Conservation (phyloP, 2,329 filamentous ascomycete species). For the Aspergillus glaucus region DNA sequence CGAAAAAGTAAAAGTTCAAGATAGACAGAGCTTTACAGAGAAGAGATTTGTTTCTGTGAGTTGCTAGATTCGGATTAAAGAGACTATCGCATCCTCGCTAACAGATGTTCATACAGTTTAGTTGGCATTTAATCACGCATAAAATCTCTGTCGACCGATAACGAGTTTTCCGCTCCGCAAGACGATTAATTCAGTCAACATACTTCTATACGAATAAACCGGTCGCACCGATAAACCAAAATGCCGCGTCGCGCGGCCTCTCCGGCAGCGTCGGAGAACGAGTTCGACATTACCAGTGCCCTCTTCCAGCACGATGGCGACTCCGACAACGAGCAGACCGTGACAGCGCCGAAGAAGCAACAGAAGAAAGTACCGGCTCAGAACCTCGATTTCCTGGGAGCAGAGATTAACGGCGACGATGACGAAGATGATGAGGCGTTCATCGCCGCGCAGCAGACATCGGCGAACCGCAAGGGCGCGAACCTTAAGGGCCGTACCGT, state of each 20-base stretch:
- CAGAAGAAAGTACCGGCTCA: slow-evolving; percentile 26
- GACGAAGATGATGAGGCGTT: slow-evolving; percentile 72
- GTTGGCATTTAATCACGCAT: background rate
- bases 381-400: slow-evolving; percentile 53
- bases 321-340: slow-evolving; percentile 36
- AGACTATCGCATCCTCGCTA: background rate
- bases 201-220: background rate
- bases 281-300: slow-evolving; percentile 80
- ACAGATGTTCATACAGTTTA: too few relatives aligned
- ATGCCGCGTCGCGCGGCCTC: slow-evolving; percentile 73
- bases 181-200: background rate
- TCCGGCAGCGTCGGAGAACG: slow-evolving; percentile 78
- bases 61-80: background rate
- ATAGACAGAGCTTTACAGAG: background rate
- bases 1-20: background rate
- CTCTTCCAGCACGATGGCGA: slow-evolving; percentile 59
- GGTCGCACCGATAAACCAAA: slow-evolving; percentile 6
- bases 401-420: slow-evolving; percentile 37
- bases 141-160: background rate
- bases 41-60: background rate
- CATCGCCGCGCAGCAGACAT: slow-evolving; percentile 80
- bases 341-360: slow-evolving; percentile 48
- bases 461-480: slow-evolving; percentile 76
- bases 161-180: background rate
- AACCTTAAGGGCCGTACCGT: slow-evolving; percentile 78